phyloP scores from a whole-genome alignment of 2,329 filamentous ascomycete genomes.

The Talaromyces sp. region DNA sequence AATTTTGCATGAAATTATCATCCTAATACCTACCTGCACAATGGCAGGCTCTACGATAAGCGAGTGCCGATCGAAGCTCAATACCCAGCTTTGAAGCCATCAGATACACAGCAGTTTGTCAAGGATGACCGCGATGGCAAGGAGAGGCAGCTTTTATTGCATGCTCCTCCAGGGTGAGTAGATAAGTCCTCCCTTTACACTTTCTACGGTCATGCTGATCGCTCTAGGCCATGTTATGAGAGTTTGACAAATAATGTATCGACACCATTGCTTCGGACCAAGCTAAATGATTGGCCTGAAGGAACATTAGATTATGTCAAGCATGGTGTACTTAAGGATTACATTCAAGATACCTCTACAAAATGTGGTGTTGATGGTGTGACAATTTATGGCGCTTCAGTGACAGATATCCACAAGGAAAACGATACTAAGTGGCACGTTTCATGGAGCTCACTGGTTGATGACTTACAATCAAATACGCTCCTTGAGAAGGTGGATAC shows the following conservation, averaged over 20 bases:
- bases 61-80: constrained; percentile 51
- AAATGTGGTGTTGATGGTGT: constrained; percentile 53
- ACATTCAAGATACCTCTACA: constrained; percentile 62
- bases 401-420: constrained; percentile 55
- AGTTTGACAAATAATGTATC: constrained; percentile 58
- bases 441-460: constrained; percentile 49
- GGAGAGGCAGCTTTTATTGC: constrained; percentile 23
- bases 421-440: constrained; percentile 56
- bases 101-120: constrained; percentile 33
- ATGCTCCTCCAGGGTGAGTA: constrained; percentile 54
- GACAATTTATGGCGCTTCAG: constrained; percentile 62
- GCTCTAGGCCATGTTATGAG: constrained; percentile 53
- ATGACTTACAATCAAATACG: constrained; percentile 1
- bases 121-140: constrained; percentile 20
- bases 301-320: constrained; percentile 63
- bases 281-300: constrained; percentile 58
- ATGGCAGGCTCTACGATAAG: constrained; percentile 54
- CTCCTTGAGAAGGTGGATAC: constrained; percentile 9
- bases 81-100: constrained; percentile 48
- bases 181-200: neutral
- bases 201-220: constrained; percentile 3
- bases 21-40: neutral
- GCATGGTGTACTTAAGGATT: constrained; percentile 60
- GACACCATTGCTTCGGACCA: constrained; percentile 54
- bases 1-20: neutral